These are phyloP conservation scores for Emydomyces testavorans DNA, from an alignment of 2,329 filamentous ascomycete genomes.

Conservation along the genomic window DNA sequence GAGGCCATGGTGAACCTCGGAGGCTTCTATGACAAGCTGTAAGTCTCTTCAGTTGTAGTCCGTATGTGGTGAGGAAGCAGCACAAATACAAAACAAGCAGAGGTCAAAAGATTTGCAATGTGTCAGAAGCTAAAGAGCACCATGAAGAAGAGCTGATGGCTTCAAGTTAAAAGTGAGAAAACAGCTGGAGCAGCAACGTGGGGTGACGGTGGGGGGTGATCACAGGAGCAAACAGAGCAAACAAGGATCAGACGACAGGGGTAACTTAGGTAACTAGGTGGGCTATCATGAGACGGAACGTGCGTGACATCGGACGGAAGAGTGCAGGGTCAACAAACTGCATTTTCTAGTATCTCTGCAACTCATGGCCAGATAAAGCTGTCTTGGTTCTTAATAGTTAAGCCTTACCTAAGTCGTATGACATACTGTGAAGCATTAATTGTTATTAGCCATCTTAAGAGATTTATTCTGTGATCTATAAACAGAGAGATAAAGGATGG, in stretches of 20 bases:
- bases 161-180: conserved; percentile 3
- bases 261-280: too few species aligned
- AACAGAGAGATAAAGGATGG: too few species aligned
- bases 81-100: not conserved
- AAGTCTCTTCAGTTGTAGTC: not conserved
- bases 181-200: conserved; percentile 8
- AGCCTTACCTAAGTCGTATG: too few species aligned
- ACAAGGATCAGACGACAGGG: conserved; percentile 10
- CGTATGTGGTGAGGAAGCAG: not conserved
- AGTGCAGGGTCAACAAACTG: not conserved
- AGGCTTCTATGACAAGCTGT: not conserved
- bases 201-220: conserved; percentile 4
- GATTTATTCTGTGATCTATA: too few species aligned
- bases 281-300: not conserved
- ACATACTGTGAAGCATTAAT: too few species aligned
- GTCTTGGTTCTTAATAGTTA: too few species aligned
- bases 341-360: too few species aligned
- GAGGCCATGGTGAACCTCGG: conserved; percentile 31
- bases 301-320: conserved; percentile 3
- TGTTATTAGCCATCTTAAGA: too few species aligned
- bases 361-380: too few species aligned
- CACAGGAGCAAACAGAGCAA: conserved; percentile 6
- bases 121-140: conserved; percentile 5
- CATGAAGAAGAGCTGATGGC: conserved; percentile 7
- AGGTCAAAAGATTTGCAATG: not conserved